A percentile compares a stretch with the other conserved stretches of the same genome.
Evolutionary conservation across 2,329 filamentous ascomycete genomes (phyloP).

Genomic region (Neurospora sp.): DNA sequence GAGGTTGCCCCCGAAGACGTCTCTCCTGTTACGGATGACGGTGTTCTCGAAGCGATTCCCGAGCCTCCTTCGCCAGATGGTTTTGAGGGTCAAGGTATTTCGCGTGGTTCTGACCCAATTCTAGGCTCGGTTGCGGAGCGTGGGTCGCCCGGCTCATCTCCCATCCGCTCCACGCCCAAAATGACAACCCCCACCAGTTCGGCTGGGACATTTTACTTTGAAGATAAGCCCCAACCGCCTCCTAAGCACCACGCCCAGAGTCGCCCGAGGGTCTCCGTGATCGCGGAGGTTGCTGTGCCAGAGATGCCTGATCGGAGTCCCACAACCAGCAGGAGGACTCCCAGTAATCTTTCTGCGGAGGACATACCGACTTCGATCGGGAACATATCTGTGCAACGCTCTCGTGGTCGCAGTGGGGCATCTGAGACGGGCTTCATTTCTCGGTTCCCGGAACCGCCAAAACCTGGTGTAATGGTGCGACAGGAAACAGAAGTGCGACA

Average conservation of each 20-base stretch:
- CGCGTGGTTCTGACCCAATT: constrained; percentile 6
- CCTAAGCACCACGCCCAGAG: constrained; percentile 20
- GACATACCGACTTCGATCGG: constrained; percentile 24
- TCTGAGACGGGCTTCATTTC: constrained; percentile 21
- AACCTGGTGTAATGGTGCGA: constrained; percentile 1
- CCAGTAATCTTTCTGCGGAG: constrained; percentile 12
- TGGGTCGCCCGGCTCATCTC: constrained; percentile 15
- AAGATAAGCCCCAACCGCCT: constrained; percentile 26
- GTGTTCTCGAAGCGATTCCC: constrained; percentile 7
- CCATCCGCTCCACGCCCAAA: constrained; percentile 17
- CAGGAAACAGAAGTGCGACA: constrained; percentile 15
- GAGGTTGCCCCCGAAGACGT: constrained; percentile 10
- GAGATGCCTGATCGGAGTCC: constrained; percentile 17
- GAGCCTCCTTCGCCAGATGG: background rate
- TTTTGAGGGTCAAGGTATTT: background rate
- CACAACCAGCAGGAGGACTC: constrained; percentile 12
- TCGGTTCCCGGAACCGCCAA: constrained; percentile 8
- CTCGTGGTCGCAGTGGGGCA: constrained; percentile 19
- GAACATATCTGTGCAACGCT: constrained; percentile 29
- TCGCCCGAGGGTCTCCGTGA: background rate
- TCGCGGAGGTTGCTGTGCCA: background rate
- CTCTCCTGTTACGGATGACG: constrained; percentile 8
- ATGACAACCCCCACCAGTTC: constrained; percentile 27
- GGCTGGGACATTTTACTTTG: constrained; percentile 24
- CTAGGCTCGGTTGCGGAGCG: constrained; percentile 15